A percentile compares a stretch with the other conserved stretches of the same genome.
These are phyloP conservation scores for Plectosphaerella cucumerina DNA, from an alignment of 2,329 filamentous ascomycete species.

Conservation along the genomic window DNA sequence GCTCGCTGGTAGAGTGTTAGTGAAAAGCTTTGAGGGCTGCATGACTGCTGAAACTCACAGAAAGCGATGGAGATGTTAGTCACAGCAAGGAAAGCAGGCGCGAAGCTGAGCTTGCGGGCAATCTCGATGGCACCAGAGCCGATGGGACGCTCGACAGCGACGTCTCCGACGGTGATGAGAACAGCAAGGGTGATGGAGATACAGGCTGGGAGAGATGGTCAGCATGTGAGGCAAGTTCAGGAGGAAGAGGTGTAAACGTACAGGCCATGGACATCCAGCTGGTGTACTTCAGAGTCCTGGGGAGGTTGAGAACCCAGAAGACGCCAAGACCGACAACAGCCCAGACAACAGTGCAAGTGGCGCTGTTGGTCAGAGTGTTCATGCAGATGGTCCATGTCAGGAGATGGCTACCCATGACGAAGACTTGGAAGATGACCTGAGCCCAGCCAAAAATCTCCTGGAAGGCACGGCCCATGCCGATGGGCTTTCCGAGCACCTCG, in stretches of 20 bases:
- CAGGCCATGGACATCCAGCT: slow-evolving; percentile 58
- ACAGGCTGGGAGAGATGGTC: slow-evolving; percentile 38
- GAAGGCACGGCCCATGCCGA: slow-evolving; percentile 47
- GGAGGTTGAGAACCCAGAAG: slow-evolving; percentile 55
- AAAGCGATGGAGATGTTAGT: slow-evolving; percentile 66
- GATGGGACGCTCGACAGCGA: slow-evolving; percentile 43
- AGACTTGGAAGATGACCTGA: slow-evolving; percentile 59
- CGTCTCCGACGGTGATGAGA: slow-evolving; percentile 58
- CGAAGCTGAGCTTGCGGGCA: slow-evolving; percentile 36
- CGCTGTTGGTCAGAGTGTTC: slow-evolving; percentile 57
- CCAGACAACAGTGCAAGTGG: slow-evolving; percentile 61
- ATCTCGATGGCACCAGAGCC: slow-evolving; percentile 27
- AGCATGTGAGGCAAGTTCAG: slow-evolving; percentile 40
- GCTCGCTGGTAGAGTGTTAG: slow-evolving; percentile 26
- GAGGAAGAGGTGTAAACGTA: slow-evolving; percentile 14
- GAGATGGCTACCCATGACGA: slow-evolving; percentile 67
- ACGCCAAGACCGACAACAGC: slow-evolving; percentile 54
- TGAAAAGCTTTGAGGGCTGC: background rate
- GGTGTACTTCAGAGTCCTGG: slow-evolving; percentile 58
- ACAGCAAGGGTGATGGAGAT: slow-evolving; percentile 59
- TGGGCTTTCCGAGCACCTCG: slow-evolving; percentile 44
- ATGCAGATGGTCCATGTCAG: slow-evolving; percentile 64
- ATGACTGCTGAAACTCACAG: slow-evolving; percentile 23
- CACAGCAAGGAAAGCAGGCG: slow-evolving; percentile 51
- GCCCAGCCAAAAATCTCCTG: slow-evolving; percentile 56